Conservation (phyloP, 257 asterid species). For the Knoxia roxburghii region DNA sequence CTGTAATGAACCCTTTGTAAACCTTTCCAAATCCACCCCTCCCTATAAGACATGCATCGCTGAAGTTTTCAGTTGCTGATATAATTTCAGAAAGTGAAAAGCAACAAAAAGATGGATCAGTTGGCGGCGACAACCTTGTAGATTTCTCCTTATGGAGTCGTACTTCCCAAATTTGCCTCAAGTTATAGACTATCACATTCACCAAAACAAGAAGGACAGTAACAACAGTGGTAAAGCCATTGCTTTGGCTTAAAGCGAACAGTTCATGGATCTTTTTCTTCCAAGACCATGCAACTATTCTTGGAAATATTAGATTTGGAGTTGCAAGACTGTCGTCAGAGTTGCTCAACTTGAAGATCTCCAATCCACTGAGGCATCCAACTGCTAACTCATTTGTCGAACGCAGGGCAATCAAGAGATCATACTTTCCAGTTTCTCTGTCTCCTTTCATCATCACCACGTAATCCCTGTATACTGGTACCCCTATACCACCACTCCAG, state of each 20-base stretch:
- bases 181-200: background rate
- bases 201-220: background rate
- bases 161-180: constrained; percentile 11
- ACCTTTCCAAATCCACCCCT: constrained; percentile 21
- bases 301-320: background rate
- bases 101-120: background rate
- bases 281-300: background rate
- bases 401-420: constrained; percentile 14
- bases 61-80: constrained; percentile 16
- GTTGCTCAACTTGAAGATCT: constrained; percentile 24
- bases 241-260: background rate
- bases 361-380: constrained; percentile 17
- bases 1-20: constrained; percentile 10
- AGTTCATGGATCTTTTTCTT: background rate
- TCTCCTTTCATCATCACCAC: constrained; percentile 16
- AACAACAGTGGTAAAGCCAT: background rate
- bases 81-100: constrained; percentile 7
- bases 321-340: constrained; percentile 15
- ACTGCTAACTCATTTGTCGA: constrained; percentile 3
- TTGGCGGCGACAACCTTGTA: background rate
- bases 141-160: background rate
- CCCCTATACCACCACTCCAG: constrained; percentile 7
- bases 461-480: constrained; percentile 19
- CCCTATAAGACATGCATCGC: constrained; percentile 13
- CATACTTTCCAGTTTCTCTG: constrained; percentile 1